Base-by-base conservation (phyloP, 2,329 filamentous ascomycete genomes). In the Aspergillus arachidicola region DNA sequence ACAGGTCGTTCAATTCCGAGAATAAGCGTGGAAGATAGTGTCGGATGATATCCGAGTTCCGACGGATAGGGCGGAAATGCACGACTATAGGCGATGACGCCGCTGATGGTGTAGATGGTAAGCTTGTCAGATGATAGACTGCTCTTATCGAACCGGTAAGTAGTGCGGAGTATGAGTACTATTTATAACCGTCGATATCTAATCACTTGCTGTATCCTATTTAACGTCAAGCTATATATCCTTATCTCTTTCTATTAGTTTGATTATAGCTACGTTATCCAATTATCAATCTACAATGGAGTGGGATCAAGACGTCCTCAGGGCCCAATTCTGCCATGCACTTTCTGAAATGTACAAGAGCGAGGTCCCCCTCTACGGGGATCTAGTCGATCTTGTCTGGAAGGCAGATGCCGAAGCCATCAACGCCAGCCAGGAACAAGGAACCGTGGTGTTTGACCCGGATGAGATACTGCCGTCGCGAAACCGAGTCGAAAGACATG, bases 401-500 rank as follows among this genome's bases (percentile, higher is more conserved):
- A 59, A 73, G 57, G 72, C 71, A 45, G 72, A 77, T 58, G 64
- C 70, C 32, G 60, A 67, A 43, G 63, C 65, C 7, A 34, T 74
- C 7, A 64, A 68, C 38, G 32, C 53, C 32, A 65, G 57, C 34
- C 57, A 68, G n/a, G 43, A 62, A 19, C 30, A 26, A 11, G 53
- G 58, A 9, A 56, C 58, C 1, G 11, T 36, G 19, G 10, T 45
- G 9, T 64, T 69, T 21, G 55, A 73, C 16, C 70, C 70, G 28
- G 69, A 72, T 21, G 66, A 72, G 10, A 55, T 73, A 34, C 55
- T 73, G 6, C 70, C 71, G 21, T 59, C 64, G 6, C 58, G 66
- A 4, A 60, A 64, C 51, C 64, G 62, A 10, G 60, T 79, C 0
- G 78, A 79, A 64, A 65, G 76, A 46, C 83, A 85, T 54, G 83